A percentile compares a stretch with the other conserved stretches of the same genome.
phyloP scores from a whole-genome alignment of 495 filamentous ascomycete genomes.

The Friedmanniomyces simplex region DNA sequence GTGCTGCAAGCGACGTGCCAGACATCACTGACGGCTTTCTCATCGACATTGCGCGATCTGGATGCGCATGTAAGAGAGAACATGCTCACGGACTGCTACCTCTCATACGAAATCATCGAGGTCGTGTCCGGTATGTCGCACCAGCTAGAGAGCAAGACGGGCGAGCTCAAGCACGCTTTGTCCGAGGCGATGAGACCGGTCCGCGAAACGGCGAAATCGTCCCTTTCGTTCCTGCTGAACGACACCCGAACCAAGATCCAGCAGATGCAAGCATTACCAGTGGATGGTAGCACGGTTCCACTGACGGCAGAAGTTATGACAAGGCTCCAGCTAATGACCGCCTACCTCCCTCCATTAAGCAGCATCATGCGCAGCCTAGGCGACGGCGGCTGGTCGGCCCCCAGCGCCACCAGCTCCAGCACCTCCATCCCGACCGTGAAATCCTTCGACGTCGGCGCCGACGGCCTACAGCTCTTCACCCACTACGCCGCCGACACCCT shows the following conservation, averaged over 20 bases:
- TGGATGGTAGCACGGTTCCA: constrained; percentile 68
- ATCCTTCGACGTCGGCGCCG: constrained; percentile 79
- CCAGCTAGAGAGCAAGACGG: constrained; percentile 68
- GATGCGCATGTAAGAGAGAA: constrained; percentile 81
- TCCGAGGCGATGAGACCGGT: constrained; percentile 80
- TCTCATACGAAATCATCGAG: constrained; percentile 93
- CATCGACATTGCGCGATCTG: constrained; percentile 75
- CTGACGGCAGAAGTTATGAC: constrained; percentile 78
- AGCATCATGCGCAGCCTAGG: constrained; percentile 86
- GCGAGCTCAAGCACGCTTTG: constrained; percentile 73
- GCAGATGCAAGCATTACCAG: constrained; percentile 53
- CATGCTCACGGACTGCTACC: constrained; percentile 84
- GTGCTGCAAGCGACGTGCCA: constrained; percentile 70
- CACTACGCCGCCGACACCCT: constrained; percentile 81
- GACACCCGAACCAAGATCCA: constrained; percentile 65
- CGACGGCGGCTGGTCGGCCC: constrained; percentile 76
- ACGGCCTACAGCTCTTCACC: constrained; percentile 77
- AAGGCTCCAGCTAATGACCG: constrained; percentile 73
- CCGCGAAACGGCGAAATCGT: constrained; percentile 81
- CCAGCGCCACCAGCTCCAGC: constrained; percentile 35
- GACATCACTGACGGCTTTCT: constrained; percentile 64
- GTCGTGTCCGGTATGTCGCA: constrained; percentile 74
- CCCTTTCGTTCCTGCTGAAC: constrained; percentile 73
- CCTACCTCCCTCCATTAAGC: constrained; percentile 75
- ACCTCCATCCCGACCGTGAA: constrained; percentile 60